Evolutionary conservation across 2,329 filamentous ascomycete genomes (phyloP).

Genomic region (Stagonosporopsis tanaceti): DNA sequence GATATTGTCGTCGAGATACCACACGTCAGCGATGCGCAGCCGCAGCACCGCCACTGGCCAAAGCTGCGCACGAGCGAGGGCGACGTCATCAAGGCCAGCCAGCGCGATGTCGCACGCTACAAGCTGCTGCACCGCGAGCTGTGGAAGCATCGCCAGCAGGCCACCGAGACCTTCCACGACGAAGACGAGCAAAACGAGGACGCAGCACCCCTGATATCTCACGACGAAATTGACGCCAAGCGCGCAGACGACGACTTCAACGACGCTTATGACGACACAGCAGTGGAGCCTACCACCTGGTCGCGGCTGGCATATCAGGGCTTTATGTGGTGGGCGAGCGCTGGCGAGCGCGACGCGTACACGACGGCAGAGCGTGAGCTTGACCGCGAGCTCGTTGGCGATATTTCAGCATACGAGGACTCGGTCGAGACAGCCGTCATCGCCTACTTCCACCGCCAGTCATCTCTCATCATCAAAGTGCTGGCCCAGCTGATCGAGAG

Average conservation of each 20-base stretch:
- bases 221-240: slow-evolving; percentile 34
- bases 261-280: slow-evolving; percentile 45
- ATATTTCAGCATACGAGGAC: slow-evolving; percentile 55
- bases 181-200: slow-evolving; percentile 37
- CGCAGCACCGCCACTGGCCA: slow-evolving; percentile 73
- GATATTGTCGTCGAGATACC: slow-evolving; percentile 89
- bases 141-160: slow-evolving; percentile 43
- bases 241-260: slow-evolving; percentile 47
- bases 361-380: slow-evolving; percentile 63
- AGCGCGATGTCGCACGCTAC: slow-evolving; percentile 84
- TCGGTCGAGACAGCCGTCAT: slow-evolving; percentile 74
- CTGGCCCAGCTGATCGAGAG: slow-evolving; percentile 67
- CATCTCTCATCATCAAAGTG: slow-evolving; percentile 69
- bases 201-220: slow-evolving; percentile 31
- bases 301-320: slow-evolving; percentile 78
- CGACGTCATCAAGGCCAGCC: slow-evolving; percentile 79
- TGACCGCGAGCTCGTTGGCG: slow-evolving; percentile 54
- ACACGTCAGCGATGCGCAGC: slow-evolving; percentile 62
- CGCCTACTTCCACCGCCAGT: slow-evolving; percentile 82
- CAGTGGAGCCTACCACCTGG: slow-evolving; percentile 68
- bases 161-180: slow-evolving; percentile 29
- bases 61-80: slow-evolving; percentile 72
- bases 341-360: slow-evolving; percentile 72
- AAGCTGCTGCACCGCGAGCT: slow-evolving; percentile 47
- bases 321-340: slow-evolving; percentile 91